phyloP scores from a whole-genome alignment of 352 stramenopile species.

The Phytophthora colocasiae region DNA sequence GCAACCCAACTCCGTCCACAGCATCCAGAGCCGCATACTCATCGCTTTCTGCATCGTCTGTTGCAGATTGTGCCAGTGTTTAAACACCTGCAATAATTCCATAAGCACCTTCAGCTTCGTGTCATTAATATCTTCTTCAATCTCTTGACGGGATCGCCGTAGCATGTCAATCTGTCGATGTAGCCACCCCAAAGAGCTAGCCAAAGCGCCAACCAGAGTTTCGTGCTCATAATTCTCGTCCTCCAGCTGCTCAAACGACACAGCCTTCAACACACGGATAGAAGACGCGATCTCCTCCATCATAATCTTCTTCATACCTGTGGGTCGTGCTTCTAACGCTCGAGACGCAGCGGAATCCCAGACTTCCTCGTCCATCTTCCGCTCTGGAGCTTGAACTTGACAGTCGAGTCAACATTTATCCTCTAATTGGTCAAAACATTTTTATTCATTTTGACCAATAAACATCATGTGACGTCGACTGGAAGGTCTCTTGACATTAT shows the following conservation, averaged over 20 bases:
- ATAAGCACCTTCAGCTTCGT: background rate
- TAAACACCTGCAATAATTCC: constrained; percentile 26
- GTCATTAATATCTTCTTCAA: constrained; percentile 9
- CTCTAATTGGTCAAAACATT: background rate
- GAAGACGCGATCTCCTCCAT: constrained; percentile 19
- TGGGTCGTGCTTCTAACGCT: background rate
- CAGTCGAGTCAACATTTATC: constrained; percentile 10
- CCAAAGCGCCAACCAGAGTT: constrained; percentile 21
- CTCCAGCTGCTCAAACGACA: constrained; percentile 7
- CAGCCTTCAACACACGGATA: constrained; percentile 18
- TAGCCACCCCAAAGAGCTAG: constrained; percentile 21
- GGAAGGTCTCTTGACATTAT: background rate
- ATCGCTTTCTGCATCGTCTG: constrained; percentile 15
- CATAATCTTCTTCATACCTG: constrained; percentile 12
- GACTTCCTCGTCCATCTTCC: constrained; percentile 7
- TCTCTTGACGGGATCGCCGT: background rate
- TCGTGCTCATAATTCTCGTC: constrained; percentile 10
- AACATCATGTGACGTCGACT: background rate
- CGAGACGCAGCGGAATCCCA: background rate
- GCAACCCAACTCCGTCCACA: constrained; percentile 42
- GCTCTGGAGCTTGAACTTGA: constrained; percentile 20
- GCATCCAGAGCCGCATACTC: constrained; percentile 31
- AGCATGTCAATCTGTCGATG: constrained; percentile 15
- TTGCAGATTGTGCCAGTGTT: constrained; percentile 32
- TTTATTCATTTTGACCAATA: constrained; percentile 20